A percentile compares a stretch with the other conserved stretches of the same genome.
These are phyloP conservation scores for Fraxinus angustifolia DNA, from an alignment of 305 asterid species.

Conservation along the genomic window DNA sequence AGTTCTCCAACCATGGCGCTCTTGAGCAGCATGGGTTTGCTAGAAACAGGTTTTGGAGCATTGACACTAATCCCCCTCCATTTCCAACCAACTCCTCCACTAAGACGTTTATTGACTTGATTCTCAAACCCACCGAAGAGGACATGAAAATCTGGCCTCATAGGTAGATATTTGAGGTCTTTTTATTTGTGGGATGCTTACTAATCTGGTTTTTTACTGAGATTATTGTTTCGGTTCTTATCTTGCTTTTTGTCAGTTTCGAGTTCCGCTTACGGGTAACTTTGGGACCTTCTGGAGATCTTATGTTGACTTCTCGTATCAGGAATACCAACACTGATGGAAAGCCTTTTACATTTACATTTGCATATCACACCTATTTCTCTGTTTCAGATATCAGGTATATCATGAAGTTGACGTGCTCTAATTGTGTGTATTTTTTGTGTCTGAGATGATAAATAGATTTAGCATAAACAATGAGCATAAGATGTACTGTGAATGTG, in stretches of 20 bases:
- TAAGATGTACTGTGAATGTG: background rate
- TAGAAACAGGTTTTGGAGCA: constrained; percentile 80
- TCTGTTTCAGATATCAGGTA: constrained; percentile 96
- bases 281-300: constrained; percentile 83
- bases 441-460: background rate
- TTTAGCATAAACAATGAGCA: background rate
- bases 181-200: constrained; percentile 12
- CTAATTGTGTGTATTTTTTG: constrained; percentile 18
- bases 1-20: constrained; percentile 79
- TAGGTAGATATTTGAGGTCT: constrained; percentile 41
- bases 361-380: constrained; percentile 89
- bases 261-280: constrained; percentile 86
- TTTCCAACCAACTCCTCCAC: constrained; percentile 52
- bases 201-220: constrained; percentile 7
- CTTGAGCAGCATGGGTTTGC: constrained; percentile 91
- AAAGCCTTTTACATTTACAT: constrained; percentile 83
- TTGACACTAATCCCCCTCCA: constrained; percentile 81
- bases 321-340: constrained; percentile 86
- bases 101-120: constrained; percentile 71
- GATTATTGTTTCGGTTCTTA: constrained; percentile 8
- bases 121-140: constrained; percentile 78
- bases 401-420: constrained; percentile 12
- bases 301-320: constrained; percentile 87
- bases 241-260: constrained; percentile 44
- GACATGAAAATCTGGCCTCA: constrained; percentile 85